Percentiles rank a stretch among this genome's conserved stretches.
These are phyloP conservation scores for Hymenoscyphus infarciens DNA, from an alignment of 2,329 filamentous ascomycete genomes.

Conservation along the genomic window DNA sequence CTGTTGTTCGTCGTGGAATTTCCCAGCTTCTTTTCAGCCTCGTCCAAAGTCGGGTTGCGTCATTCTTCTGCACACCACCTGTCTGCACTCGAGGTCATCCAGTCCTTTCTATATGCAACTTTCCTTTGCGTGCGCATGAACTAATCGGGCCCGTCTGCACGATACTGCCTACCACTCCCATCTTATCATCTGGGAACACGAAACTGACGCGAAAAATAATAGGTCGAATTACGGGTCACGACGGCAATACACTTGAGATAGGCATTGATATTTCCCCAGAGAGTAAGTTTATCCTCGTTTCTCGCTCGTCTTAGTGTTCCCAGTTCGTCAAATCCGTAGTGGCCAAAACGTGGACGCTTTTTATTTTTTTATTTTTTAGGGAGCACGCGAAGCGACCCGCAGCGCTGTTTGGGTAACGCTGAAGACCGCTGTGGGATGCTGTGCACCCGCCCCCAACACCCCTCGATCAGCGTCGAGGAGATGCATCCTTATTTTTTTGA, in stretches of 20 bases:
- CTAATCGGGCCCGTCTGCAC: constrained; percentile 20
- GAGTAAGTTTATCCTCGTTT: constrained; percentile 18
- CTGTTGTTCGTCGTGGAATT: constrained; percentile 24
- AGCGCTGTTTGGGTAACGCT: constrained; percentile 15
- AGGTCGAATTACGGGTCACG: background rate
- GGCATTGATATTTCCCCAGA: background rate
- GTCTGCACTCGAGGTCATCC: constrained; percentile 15
- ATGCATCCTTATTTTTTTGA: background rate
- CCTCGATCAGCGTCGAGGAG: constrained; percentile 18
- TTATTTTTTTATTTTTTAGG: too few species aligned
- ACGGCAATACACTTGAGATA: background rate
- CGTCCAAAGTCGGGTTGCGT: constrained; percentile 23
- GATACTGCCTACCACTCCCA: constrained; percentile 18
- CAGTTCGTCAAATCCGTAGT: constrained; percentile 9
- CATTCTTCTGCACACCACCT: constrained; percentile 21
- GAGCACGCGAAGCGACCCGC: constrained; percentile 23
- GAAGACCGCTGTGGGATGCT: constrained; percentile 18
- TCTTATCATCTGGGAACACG: constrained; percentile 12
- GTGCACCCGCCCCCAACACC: constrained; percentile 19
- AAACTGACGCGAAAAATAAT: constrained; percentile 19
- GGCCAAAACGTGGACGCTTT: constrained; percentile 25
- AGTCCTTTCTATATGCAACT: constrained; percentile 25
- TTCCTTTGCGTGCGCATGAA: constrained; percentile 22
- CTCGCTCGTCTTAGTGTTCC: background rate
- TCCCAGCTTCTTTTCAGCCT: constrained; percentile 24